These are phyloP conservation scores for Podaxis carcinomalis DNA, from an alignment of 768 basidiomycete species.

Conservation along the genomic window DNA sequence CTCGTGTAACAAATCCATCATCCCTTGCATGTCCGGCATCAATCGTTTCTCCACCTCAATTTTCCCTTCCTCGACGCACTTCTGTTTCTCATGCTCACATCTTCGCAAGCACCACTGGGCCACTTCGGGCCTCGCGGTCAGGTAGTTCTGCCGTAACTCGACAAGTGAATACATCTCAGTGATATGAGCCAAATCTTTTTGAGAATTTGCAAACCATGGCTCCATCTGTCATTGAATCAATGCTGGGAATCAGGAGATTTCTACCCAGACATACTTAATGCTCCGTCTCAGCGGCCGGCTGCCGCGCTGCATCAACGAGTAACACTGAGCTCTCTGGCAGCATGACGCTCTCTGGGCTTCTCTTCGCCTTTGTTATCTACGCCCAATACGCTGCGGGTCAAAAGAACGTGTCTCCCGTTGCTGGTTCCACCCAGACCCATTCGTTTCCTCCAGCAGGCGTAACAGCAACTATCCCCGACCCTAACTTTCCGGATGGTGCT, in stretches of 20 bases:
- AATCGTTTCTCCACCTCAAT: neutral
- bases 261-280: neutral
- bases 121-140: neutral
- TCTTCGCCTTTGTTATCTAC: neutral
- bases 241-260: no score
- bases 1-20: neutral
- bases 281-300: neutral
- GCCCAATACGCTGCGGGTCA: conserved; percentile 9
- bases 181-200: neutral
- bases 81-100: neutral
- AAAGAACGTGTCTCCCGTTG: conserved; percentile 31
- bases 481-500: conserved; percentile 36
- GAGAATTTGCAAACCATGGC: neutral
- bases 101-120: neutral
- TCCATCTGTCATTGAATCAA: neutral
- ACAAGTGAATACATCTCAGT: neutral
- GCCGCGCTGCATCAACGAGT: neutral
- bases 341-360: neutral
- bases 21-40: neutral
- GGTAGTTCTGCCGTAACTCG: neutral
- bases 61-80: neutral
- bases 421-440: conserved; percentile 37
- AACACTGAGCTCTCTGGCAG: neutral
- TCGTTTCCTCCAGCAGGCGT: conserved; percentile 37
- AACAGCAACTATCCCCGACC: conserved; percentile 30